Evolutionary conservation across 2,329 filamentous ascomycete genomes (phyloP), one percentile per base, ranked within the genome.

Genomic region (Diplocarpon rosae): DNA sequence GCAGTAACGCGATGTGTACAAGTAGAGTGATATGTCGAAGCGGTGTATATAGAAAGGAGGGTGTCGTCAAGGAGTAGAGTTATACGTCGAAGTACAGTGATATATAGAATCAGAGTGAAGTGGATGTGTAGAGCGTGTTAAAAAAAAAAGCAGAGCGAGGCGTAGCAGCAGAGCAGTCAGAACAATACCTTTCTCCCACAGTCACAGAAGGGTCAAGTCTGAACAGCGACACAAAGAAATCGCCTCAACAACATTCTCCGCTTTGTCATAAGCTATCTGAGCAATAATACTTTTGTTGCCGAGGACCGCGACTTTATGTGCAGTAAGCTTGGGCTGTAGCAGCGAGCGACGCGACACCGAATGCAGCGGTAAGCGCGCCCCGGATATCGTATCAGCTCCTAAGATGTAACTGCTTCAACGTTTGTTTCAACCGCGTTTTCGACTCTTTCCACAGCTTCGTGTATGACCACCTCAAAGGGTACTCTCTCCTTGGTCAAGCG

Each of bases 341-440:
- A 57, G 30, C 4, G 54, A 57, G 30, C 4, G 54, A 55, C 38
- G 52, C 54, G 13, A 49, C 51, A 16, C 55, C 55, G 39, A 57
- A 42, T n/a, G 42, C 55, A 14, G 52, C 46, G 5, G 54, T 54
- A 9, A 57, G 35, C 20, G 49, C 55, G 28, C 54, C 55, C 36
- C 53, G 54, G 9, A 1, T 33, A 11, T 34, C 15, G 12, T 27
- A n/a, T 40, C 29, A 43, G 42, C 9, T 29, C 12, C 15, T 11
- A 34, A 36, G 27, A 42, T 5, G n/a, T n/a, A n/a, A n/a, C n/a
- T n/a, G n/a, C n/a, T n/a, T n/a, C n/a, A n/a, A n/a, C n/a, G n/a
- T n/a, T n/a, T n/a, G 52, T 40, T 12, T 51, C 42, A 12, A 52
- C 45, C 1, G 51, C 49, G 36, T 55, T 43, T 13, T 49, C 43